Evolutionary conservation across 495 filamentous ascomycete genomes (phyloP).

Genomic region (Trichoderma reesei): DNA sequence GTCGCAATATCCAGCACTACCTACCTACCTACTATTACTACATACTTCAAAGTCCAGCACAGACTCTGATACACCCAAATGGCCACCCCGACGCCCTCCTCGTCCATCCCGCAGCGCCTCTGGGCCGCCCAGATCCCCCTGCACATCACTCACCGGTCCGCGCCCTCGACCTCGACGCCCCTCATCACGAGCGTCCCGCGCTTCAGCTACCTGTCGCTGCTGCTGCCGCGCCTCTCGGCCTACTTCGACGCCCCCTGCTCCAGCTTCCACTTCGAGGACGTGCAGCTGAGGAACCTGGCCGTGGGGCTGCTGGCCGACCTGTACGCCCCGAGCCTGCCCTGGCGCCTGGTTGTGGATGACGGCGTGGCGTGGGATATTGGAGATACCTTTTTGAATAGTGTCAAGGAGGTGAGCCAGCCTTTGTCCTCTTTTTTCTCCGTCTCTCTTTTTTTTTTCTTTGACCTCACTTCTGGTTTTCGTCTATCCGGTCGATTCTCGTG

Average conservation of each 20-base stretch:
- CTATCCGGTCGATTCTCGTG: neutral
- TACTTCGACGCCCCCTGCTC: constrained; percentile 65
- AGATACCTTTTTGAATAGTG: constrained; percentile 86
- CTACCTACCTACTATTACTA: no score
- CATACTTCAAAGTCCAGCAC: neutral
- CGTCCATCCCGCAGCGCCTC: constrained; percentile 31
- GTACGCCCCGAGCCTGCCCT: constrained; percentile 56
- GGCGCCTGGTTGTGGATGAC: constrained; percentile 56
- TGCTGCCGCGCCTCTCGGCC: constrained; percentile 65
- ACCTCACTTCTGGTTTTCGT: neutral
- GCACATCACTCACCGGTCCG: constrained; percentile 37
- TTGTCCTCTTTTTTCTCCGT: neutral
- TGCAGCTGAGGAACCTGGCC: constrained; percentile 59
- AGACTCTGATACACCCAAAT: neutral
- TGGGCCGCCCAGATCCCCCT: constrained; percentile 44
- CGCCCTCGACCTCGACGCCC: constrained; percentile 26
- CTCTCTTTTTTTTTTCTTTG: neutral
- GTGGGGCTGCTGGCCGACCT: constrained; percentile 84
- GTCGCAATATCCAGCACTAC: neutral
- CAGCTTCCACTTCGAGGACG: constrained; percentile 79
- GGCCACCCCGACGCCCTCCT: neutral
- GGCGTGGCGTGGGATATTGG: constrained; percentile 61
- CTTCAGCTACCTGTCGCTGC: constrained; percentile 62
- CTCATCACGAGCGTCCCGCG: constrained; percentile 52
- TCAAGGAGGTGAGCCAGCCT: constrained; percentile 58